Evolutionary conservation across 441 rosid species (phyloP).

Genomic region (Geranium incanum): DNA sequence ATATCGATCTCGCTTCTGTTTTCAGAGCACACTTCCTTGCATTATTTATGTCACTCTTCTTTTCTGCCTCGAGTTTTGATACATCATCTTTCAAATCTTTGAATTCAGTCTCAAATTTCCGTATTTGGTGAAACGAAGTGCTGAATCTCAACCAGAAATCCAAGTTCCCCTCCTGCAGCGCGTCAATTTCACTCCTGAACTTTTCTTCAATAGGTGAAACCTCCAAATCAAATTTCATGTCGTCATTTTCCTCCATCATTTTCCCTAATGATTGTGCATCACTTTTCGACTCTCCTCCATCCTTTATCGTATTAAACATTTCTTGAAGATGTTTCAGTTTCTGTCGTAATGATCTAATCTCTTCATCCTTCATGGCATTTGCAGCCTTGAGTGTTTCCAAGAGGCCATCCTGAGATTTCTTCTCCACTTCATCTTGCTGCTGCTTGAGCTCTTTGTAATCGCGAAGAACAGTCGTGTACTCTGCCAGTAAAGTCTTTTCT

Average conservation of each 20-base stretch:
- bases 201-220: slow-evolving; percentile 47
- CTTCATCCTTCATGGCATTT: slow-evolving; percentile 57
- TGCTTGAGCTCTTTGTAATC: slow-evolving; percentile 70
- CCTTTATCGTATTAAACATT: slow-evolving; percentile 32
- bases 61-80: slow-evolving; percentile 43
- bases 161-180: slow-evolving; percentile 68
- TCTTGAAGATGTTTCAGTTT: slow-evolving; percentile 53
- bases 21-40: slow-evolving; percentile 32
- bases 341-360: slow-evolving; percentile 41
- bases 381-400: slow-evolving; percentile 36
- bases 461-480: slow-evolving; percentile 59
- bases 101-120: slow-evolving; percentile 56
- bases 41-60: slow-evolving; percentile 48
- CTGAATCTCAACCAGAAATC: slow-evolving; percentile 83
- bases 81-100: slow-evolving; percentile 60
- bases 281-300: not conserved
- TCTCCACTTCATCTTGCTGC: slow-evolving; percentile 41
- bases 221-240: slow-evolving; percentile 19
- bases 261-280: slow-evolving; percentile 18
- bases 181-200: slow-evolving; percentile 54
- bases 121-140: slow-evolving; percentile 59
- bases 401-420: slow-evolving; percentile 32
- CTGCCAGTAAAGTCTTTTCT: slow-evolving; percentile 47
- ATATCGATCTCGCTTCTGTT: slow-evolving; percentile 65
- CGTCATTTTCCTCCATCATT: slow-evolving; percentile 27